phyloP scores from a whole-genome alignment of 805 yeast genomes.

The Metschnikowia henanensis region DNA sequence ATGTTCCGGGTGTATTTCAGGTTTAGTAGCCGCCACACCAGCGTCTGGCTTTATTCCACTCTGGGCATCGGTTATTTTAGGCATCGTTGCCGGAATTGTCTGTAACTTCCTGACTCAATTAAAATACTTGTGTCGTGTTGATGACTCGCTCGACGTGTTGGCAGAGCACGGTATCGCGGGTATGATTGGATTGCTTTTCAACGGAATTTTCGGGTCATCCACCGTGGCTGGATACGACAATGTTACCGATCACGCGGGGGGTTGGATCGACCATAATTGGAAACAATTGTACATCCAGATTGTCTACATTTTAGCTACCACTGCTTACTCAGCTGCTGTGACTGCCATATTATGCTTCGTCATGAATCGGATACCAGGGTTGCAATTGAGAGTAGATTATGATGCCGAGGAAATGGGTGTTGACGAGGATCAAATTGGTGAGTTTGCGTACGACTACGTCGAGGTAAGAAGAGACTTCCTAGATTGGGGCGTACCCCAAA shows the following conservation, averaged over 20 bases:
- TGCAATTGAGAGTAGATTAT: constrained; percentile 76
- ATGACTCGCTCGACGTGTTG: constrained; percentile 90
- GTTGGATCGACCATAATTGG: constrained; percentile 90
- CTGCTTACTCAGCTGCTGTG: constrained; percentile 73
- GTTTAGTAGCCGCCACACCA: constrained; percentile 96
- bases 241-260: constrained; percentile 79
- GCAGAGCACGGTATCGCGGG: constrained; percentile 99
- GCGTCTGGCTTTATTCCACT: constrained; percentile 87
- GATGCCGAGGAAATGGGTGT: constrained; percentile 86
- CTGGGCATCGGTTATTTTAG: constrained; percentile 88
- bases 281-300: constrained; percentile 89
- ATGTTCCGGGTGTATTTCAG: constrained; percentile 95
- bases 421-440: constrained; percentile 97
- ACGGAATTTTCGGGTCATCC: constrained; percentile 83
- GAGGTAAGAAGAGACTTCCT: constrained; percentile 93
- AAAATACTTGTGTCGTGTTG: constrained; percentile 77
- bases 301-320: constrained; percentile 73
- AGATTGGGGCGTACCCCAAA: constrained; percentile 42
- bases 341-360: constrained; percentile 76
- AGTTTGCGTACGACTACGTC: constrained; percentile 97
- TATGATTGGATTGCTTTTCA: constrained; percentile 82
- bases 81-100: constrained; percentile 73
- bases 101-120: constrained; percentile 91
- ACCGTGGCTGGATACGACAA: constrained; percentile 93
- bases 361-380: constrained; percentile 77